These are phyloP conservation scores for Plasmodium gaboni DNA, from an alignment of 169 alveolate species.

Conservation along the genomic window DNA sequence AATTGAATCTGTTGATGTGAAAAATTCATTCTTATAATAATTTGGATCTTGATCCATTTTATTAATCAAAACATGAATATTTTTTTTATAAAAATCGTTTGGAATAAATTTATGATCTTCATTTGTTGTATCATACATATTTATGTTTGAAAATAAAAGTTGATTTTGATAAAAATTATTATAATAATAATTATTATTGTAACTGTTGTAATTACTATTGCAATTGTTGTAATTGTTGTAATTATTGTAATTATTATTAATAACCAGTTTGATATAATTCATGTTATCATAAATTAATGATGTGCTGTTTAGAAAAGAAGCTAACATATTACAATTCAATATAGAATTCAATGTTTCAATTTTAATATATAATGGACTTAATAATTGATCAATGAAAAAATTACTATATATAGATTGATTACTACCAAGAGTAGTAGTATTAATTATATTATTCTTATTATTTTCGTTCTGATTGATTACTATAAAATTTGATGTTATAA, in stretches of 20 bases:
- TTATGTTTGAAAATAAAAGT: no score
- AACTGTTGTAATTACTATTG: no score
- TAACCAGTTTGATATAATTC: conserved; percentile 32
- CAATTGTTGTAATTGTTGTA: no score
- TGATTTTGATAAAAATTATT: no score
- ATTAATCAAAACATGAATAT: no score
- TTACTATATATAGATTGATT: neutral
- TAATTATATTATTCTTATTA: no score
- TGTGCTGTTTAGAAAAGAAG: conserved; percentile 41
- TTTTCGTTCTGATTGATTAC: neutral
- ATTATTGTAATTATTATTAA: conserved; percentile 16
- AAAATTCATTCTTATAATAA: neutral
- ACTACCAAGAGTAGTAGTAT: no score
- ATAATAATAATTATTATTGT: no score
- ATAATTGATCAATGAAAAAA: conserved; percentile 53
- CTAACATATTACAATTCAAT: conserved; percentile 24
- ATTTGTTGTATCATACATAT: no score
- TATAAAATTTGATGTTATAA: conserved; percentile 12
- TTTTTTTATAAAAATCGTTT: no score
- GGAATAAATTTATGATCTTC: no score
- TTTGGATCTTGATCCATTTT: no score
- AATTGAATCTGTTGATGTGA: conserved; percentile 11
- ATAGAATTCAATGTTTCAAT: conserved; percentile 47
- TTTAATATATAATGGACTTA: conserved; percentile 51
- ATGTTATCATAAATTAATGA: conserved; percentile 48